Percentiles rank a stretch among this genome's conserved stretches.
These are phyloP conservation scores for Blastobotrys malaysiensis DNA, from an alignment of 1,139 yeast genomes.

Conservation along the genomic window DNA sequence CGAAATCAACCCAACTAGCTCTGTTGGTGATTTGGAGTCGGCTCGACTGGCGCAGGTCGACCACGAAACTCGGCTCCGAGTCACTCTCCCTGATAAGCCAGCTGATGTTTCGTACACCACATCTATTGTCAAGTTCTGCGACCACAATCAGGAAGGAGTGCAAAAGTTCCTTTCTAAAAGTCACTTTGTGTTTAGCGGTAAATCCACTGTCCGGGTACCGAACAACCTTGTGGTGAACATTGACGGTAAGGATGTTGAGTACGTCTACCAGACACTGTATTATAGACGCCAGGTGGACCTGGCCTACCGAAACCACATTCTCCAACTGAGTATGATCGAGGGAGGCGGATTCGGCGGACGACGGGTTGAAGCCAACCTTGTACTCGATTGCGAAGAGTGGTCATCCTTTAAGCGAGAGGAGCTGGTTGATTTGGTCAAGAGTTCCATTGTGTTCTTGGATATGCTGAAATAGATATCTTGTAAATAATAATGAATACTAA, in stretches of 20 bases:
- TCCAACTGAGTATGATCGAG: constrained; percentile 47
- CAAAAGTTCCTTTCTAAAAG: constrained; percentile 38
- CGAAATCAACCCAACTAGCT: constrained; percentile 38
- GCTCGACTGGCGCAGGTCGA: constrained; percentile 45
- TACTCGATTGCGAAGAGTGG: constrained; percentile 34
- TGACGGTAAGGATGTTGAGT: constrained; percentile 36
- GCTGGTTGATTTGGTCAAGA: constrained; percentile 16
- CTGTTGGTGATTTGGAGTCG: constrained; percentile 38
- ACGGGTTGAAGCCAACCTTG: constrained; percentile 43
- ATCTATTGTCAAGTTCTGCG: constrained; percentile 36
- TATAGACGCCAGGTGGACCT: constrained; percentile 45
- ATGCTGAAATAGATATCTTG: not conserved
- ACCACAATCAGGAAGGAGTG: constrained; percentile 30
- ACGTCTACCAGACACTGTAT: constrained; percentile 41
- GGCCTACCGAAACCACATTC: constrained; percentile 33
- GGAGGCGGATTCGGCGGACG: constrained; percentile 56
- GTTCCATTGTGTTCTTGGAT: constrained; percentile 9
- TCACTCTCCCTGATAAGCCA: constrained; percentile 39
- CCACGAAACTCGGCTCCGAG: constrained; percentile 40
- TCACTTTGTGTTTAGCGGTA: constrained; percentile 41
- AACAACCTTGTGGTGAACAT: constrained; percentile 38
- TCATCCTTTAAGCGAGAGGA: constrained; percentile 12
- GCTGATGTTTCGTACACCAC: constrained; percentile 46
- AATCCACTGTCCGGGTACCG: constrained; percentile 35
- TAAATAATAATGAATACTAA: not conserved